Evolutionary conservation across 2,329 filamentous ascomycete genomes (phyloP).

Genomic region (Akanthomyces muscarius): DNA sequence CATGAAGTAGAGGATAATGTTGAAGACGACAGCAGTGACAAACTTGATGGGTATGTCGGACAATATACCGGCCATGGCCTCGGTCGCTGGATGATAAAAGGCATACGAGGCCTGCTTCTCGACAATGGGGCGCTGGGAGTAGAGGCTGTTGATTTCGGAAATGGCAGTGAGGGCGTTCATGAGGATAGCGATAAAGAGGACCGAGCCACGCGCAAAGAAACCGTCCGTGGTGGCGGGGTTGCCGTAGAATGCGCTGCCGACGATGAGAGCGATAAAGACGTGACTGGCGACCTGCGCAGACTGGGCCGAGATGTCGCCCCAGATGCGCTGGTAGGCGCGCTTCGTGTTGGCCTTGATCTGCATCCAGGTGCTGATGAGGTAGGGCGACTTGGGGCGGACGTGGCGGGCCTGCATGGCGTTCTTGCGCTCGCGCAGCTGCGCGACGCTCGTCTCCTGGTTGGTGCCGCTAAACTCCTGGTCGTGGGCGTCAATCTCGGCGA

Average conservation of each 20-base stretch:
- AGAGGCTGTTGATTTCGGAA: constrained; percentile 47
- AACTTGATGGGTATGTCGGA: constrained; percentile 58
- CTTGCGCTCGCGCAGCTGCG: constrained; percentile 45
- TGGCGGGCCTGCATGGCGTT: constrained; percentile 49
- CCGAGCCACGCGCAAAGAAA: constrained; percentile 52
- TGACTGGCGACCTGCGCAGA: constrained; percentile 44
- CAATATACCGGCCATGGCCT: constrained; percentile 52
- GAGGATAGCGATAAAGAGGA: constrained; percentile 58
- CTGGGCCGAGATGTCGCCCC: constrained; percentile 48
- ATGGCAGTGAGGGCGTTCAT: constrained; percentile 57
- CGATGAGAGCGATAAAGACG: constrained; percentile 54
- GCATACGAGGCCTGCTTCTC: constrained; percentile 47
- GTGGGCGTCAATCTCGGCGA: constrained; percentile 47
- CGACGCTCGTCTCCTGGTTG: constrained; percentile 34
- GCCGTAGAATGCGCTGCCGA: constrained; percentile 58
- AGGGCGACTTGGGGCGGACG: constrained; percentile 51
- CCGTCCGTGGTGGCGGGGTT: constrained; percentile 45
- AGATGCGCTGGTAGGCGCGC: constrained; percentile 49
- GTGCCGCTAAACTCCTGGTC: constrained; percentile 43
- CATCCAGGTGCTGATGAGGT: constrained; percentile 52
- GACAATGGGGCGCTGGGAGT: constrained; percentile 44
- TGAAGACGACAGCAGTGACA: constrained; percentile 45
- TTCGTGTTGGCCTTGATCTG: constrained; percentile 50
- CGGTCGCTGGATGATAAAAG: constrained; percentile 49
- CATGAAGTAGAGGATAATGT: constrained; percentile 57